Evolutionary conservation across 2,329 filamentous ascomycete genomes (phyloP).

Genomic region (Ascochyta koolunga): DNA sequence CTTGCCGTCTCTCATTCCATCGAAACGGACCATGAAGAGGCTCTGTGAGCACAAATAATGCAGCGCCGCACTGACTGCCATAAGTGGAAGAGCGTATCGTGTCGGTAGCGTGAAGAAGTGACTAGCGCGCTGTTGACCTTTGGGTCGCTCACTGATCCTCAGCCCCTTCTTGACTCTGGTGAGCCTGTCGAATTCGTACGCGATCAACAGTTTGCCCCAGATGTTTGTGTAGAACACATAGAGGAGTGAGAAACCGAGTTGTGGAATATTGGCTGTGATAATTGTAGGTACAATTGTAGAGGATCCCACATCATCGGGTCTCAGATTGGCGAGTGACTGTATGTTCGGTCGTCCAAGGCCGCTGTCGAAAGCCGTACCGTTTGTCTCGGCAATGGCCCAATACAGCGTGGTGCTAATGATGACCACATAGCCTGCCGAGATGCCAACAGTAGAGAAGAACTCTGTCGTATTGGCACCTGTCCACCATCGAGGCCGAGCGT

Average conservation of each 20-base stretch:
- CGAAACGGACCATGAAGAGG: constrained; percentile 49
- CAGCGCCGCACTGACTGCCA: constrained; percentile 41
- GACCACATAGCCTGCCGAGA: constrained; percentile 15
- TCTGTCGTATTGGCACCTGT: constrained; percentile 17
- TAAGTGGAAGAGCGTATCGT: constrained; percentile 46
- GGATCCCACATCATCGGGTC: constrained; percentile 9
- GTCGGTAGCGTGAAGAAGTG: constrained; percentile 51
- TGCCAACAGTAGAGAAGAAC: constrained; percentile 17
- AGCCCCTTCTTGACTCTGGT: constrained; percentile 40
- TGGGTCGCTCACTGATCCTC: constrained; percentile 44
- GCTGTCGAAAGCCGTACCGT: constrained; percentile 12
- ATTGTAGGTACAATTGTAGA: constrained; percentile 20
- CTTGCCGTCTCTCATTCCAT: constrained; percentile 10
- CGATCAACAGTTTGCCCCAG: constrained; percentile 49
- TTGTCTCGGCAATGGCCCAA: constrained; percentile 13
- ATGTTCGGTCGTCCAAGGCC: constrained; percentile 18
- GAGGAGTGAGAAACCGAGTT: constrained; percentile 53
- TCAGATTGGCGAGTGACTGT: constrained; percentile 19
- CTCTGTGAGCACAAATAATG: constrained; percentile 54
- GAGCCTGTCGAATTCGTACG: constrained; percentile 55
- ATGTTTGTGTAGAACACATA: constrained; percentile 52
- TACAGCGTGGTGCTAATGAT: constrained; percentile 7
- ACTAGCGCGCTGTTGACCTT: constrained; percentile 45
- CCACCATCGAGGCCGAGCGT: constrained; percentile 16
- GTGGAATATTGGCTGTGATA: constrained; percentile 55